Percentiles rank a stretch among this genome's conserved stretches.
phyloP scores from a whole-genome alignment of 805 yeast species.

The Metschnikowia amazonensis region DNA sequence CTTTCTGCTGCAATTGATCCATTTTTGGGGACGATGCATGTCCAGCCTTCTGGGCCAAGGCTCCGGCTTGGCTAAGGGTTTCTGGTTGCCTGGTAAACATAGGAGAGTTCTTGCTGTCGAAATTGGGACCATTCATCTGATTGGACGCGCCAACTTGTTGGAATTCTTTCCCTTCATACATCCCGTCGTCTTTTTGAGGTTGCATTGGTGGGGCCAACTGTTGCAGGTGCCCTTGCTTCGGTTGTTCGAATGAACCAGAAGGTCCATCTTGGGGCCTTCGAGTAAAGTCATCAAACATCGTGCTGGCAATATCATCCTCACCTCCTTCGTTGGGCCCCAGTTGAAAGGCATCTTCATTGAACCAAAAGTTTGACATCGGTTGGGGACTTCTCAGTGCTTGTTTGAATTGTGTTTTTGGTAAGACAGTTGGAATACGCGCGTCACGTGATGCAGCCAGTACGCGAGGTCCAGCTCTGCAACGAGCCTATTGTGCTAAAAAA shows the following conservation, averaged over 20 bases:
- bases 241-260: not conserved
- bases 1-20: constrained; percentile 20
- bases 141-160: not conserved
- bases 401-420: not conserved
- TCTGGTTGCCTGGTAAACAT: constrained; percentile 3
- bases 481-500: not conserved
- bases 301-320: constrained; percentile 12
- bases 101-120: not conserved
- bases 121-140: not conserved
- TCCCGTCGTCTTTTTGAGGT: not conserved
- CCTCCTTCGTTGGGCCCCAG: constrained; percentile 9
- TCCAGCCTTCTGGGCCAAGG: not conserved
- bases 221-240: constrained; percentile 18
- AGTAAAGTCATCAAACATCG: constrained; percentile 14
- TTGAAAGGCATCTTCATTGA: constrained; percentile 18
- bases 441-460: constrained; percentile 3
- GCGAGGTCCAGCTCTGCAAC: not conserved
- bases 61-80: not conserved
- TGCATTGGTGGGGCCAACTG: constrained; percentile 4
- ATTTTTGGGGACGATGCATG: not conserved
- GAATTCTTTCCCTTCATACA: not conserved
- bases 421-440: not conserved
- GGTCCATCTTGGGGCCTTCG: constrained; percentile 2
- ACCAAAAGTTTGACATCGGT: constrained; percentile 20
- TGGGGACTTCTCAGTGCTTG: not conserved